Evolutionary conservation across 2,329 filamentous ascomycete species (phyloP), one percentile per base, ranked within the genome.

Genomic region (Pseudopithomyces maydicus): DNA sequence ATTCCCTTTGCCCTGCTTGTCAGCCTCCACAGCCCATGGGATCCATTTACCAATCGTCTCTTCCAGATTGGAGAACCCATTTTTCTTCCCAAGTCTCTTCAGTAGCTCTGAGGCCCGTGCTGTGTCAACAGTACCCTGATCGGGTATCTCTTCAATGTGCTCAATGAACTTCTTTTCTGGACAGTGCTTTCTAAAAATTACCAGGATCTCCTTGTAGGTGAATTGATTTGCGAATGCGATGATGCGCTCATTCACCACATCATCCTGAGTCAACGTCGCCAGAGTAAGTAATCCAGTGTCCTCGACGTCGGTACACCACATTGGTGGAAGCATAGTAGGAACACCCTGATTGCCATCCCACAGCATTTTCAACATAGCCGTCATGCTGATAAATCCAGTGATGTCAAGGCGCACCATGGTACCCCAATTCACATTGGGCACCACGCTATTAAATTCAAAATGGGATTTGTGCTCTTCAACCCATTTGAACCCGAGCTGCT

Each of bases 141-240:
- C 26, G 4, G 26, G 26, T 8, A 8, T 29, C 26, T 29, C 26
- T 29, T 8, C 26, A 8, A 5, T 29, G 5, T 29, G 26, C 26
- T 29, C 26, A 29, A 29, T 8, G 26, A 29, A 29, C 8, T 29
- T 29, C 8, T 29, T 29, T 29, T 29, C 26, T 8, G 26, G 26
- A 8, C 8, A 8, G 26, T 38, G 35, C 35, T 76, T 73, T 42
- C 70, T 62, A 22, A 80, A 60, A 17, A 76, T 64, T 0, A 43
- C 62, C 15, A 81, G 58, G 6, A 82, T 61, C 1, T 76, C 67
- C 20, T 81, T 79, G 68, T 76, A 81, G 42, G 69, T 81, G 43
- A 76, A 80, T 0, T 75, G 74, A 0, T 73, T 68, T 0, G 78
- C 81, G 44, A 81, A 82, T 1, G 74, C 84, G 58, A 85, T 82